These are phyloP conservation scores for Hypoxylon fragiforme DNA, from an alignment of 495 filamentous ascomycete species.

Conservation along the genomic window DNA sequence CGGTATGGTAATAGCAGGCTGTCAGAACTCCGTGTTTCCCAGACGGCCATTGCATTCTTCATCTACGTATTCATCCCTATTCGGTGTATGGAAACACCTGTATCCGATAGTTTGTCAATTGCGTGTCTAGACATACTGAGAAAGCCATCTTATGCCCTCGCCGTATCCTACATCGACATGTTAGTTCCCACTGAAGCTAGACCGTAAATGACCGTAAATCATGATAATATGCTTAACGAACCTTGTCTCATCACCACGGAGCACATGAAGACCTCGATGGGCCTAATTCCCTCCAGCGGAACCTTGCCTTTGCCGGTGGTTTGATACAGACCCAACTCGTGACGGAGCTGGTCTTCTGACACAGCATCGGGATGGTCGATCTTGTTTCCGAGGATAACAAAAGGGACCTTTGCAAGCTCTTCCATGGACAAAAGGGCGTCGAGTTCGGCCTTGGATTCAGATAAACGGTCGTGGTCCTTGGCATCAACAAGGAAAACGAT, in stretches of 20 bases:
- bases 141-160: constrained; percentile 78
- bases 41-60: constrained; percentile 18
- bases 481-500: constrained; percentile 98
- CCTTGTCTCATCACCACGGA: constrained; percentile 97
- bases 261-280: constrained; percentile 99
- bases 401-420: constrained; percentile 89
- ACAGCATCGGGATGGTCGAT: constrained; percentile 97
- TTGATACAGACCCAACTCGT: constrained; percentile 89
- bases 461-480: constrained; percentile 90
- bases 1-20: constrained; percentile 35
- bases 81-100: constrained; percentile 7
- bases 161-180: constrained; percentile 61
- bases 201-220: too few species aligned
- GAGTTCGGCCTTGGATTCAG: constrained; percentile 93
- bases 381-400: constrained; percentile 96
- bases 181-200: constrained; percentile 17
- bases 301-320: constrained; percentile 98
- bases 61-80: constrained; percentile 8
- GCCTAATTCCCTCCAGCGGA: constrained; percentile 88
- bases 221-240: constrained; percentile 44
- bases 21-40: constrained; percentile 33
- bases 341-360: constrained; percentile 89
- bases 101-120: not conserved
- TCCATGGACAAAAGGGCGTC: constrained; percentile 94
- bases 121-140: constrained; percentile 68